Evolutionary conservation across 192 early-diverging fungal genomes (phyloP), one percentile per base, ranked within the genome.

Genomic region (Coemansia sp.): DNA sequence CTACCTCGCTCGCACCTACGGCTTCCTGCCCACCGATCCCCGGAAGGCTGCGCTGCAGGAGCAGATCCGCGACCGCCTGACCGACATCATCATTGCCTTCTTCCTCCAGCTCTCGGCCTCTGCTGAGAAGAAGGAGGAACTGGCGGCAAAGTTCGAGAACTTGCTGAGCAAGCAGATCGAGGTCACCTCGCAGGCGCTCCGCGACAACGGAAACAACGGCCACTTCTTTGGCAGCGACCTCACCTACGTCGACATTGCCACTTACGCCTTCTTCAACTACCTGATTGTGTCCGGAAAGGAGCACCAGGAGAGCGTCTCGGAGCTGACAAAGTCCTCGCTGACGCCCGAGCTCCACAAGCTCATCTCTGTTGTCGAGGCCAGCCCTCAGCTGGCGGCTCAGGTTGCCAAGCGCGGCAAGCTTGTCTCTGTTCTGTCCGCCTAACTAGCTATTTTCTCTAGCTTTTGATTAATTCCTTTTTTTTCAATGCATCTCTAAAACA

Each of bases 191-290:
- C 53, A 66, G 32, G 57, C 76, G 9, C 62, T 86, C 25, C 41
- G 63, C 27, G 65, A 77, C 14, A 86, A 87, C 59, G 86, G 86
- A 29, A 71, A 42, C 75, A 87, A 77, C 27, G 86, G 84, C 5
- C 74, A 78, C 49, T 74, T 67, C 32, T 49, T 85, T 37, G 84
- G 83, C n/a, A 43, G 73, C 40, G 46, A 65, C 35, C 43, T 79
- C 12, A 75, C 80, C 11, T 57, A 71, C 4, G 70, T 72, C n/a
- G 86, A 87, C 42, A 27, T 80, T 17, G 76, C 43, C 7, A 6
- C 37, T 9, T 71, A 71, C 54, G 62, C 62, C 12, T 65, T 65
- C 47, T 37, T 51, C 46, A 65, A 71, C 58, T 42, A 60, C 38
- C 14, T 74, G 12, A 51, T 66, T 5, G 31, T 41, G 15, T 32